Base-by-base conservation (phyloP, 2,329 filamentous ascomycete genomes). In the Phoma sp. region DNA sequence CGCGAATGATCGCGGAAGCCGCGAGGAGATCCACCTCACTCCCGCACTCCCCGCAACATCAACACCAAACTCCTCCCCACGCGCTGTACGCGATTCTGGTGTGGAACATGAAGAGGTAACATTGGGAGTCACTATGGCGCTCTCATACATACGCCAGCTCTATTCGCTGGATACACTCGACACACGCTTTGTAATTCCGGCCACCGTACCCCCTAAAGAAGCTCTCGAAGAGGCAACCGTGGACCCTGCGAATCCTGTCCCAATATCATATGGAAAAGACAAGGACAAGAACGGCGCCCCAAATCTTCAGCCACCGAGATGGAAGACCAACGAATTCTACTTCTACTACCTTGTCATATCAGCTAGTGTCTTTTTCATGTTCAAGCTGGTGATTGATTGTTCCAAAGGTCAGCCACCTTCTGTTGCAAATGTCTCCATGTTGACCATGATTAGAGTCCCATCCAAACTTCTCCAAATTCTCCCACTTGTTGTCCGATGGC, bases 311-410 rank as follows among this genome's bases (percentile, higher is more conserved):
- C 84, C 86, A 32, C 83, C 93, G 38, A 89, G 84, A 86, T 99
- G 93, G 93, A 85, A 82, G 23, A 96, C 92, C 0, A 82, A 83
- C 2, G 95, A 99, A 77, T 98, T 95, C 78, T 89, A 86, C 71
- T 65, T 92, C 48, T 98, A 99, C 78, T 89, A 87, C 64, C 42
- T 89, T 18, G 76, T 90, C 61, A 84, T 97, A 65, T 58, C 82
- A 27, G 70, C 84, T 5, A 81, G 80, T 50, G 81, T 98, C 24
- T 91, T 91, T 7, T 83, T 87, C 67, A 99, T 99, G 93, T 91
- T 96, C 77, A 96, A 91, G 80, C 82, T 88, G n/a, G 88, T 89
- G 8, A 90, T 92, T 63, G 85, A 90, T 76, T 91, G 96, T 40
- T 99, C 95, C 23, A 84, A 87, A 77, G 83, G 93, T 93, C 82